A percentile compares a stretch with the other conserved stretches of the same genome.
phyloP scores from a whole-genome alignment of 345 rosid genomes.

The Linum tenue region DNA sequence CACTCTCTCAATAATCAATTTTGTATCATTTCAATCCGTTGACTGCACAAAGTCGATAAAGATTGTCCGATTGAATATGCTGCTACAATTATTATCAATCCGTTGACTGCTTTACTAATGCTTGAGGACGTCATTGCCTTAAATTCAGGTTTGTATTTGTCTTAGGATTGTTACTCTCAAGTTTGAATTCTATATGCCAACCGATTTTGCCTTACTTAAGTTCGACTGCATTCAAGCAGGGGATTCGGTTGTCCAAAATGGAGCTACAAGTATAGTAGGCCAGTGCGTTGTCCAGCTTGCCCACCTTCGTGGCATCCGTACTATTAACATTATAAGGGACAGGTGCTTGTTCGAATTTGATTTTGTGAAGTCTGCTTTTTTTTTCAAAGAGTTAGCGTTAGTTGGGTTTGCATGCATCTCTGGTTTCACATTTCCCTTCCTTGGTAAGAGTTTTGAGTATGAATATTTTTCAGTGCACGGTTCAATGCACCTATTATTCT shows the following conservation, averaged over 20 bases:
- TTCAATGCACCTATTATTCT: not conserved
- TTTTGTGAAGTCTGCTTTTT: not conserved
- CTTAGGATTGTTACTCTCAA: not conserved
- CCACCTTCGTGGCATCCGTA: slow-evolving; percentile 49
- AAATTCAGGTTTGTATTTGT: slow-evolving; percentile 35
- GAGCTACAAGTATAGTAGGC: slow-evolving; percentile 83
- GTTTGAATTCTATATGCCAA: not conserved
- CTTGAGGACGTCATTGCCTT: slow-evolving; percentile 63
- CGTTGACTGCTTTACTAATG: slow-evolving; percentile 80
- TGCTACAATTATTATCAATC: slow-evolving; percentile 79
- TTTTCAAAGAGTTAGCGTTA: not conserved
- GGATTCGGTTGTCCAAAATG: slow-evolving; percentile 83
- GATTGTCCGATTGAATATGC: slow-evolving; percentile 72
- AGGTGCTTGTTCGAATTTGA: slow-evolving; percentile 29
- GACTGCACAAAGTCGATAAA: slow-evolving; percentile 74
- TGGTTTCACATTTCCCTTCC: not conserved
- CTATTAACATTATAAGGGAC: slow-evolving; percentile 69
- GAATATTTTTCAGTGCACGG: not conserved
- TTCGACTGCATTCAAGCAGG: slow-evolving; percentile 34
- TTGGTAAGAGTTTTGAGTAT: not conserved
- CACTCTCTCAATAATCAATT: too few relatives aligned
- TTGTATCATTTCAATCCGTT: too few relatives aligned
- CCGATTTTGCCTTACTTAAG: slow-evolving; percentile 6
- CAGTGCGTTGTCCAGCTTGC: slow-evolving; percentile 88
- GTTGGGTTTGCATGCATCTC: slow-evolving; percentile 1